Evolutionary conservation across 1,284 basidiomycete genomes (phyloP), one percentile per base, ranked within the genome.

Genomic region (Dichomitus squalens): DNA sequence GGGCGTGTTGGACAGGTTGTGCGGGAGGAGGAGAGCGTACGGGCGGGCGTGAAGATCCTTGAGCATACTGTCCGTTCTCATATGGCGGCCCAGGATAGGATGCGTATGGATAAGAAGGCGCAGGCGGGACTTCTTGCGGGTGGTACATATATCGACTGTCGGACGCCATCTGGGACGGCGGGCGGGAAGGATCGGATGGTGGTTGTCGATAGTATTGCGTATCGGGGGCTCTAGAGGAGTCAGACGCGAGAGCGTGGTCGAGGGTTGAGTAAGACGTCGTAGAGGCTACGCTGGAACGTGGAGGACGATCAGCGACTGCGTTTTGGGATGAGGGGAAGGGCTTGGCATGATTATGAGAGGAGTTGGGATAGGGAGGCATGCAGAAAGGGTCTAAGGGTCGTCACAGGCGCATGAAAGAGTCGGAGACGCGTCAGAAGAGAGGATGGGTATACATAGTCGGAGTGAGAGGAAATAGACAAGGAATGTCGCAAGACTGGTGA

Each of bases 81-180:
- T 76, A 80, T n/a, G 75, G 66, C 11, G 74, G 64, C 18, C 73
- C 66, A 7, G 76, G 71, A 61, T 81, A 54, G 7, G 44, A 47
- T 18, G 61, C 23, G 47, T 63, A 63, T 23, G 52, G 79, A 69
- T 88, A 87, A 38, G 75, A 68, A 75, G 71, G 84, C 81, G 70
- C 33, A 20, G 46, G 53, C 5, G 53, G 57, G 72, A 69, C 64
- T 70, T 57, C 74, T 71, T 61, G 76, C 70, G 58, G 75, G 49
- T 76, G 73, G 69, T 88, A 87, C 69, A 84, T 75, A 66, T 84
- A 84, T 60, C 84, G 75, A 38, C 79, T 75, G 70, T 86, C 84
- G 49, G 82, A 79, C 23, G 82, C 73, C 81, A 85, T 83, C 35
- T 65, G 64, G 5, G 69, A 47, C 34, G 58, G 58, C n/a, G 65